Percentiles rank a stretch among this genome's conserved stretches.
These are phyloP conservation scores for Penicillium crystallinum DNA, from an alignment of 495 filamentous ascomycete species.

Conservation along the genomic window DNA sequence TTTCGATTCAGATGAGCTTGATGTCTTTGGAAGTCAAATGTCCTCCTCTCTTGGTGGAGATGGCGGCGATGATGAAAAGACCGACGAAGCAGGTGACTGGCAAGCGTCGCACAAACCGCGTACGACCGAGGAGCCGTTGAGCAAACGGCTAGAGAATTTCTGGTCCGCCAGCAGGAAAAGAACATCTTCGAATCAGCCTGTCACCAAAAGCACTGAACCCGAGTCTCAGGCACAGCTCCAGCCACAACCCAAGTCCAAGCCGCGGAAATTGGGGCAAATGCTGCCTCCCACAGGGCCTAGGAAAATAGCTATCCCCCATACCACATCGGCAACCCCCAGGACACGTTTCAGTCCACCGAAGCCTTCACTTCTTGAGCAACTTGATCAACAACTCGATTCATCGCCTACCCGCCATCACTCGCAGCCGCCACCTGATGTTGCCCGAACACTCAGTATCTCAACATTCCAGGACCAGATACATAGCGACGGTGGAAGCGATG, in stretches of 20 bases:
- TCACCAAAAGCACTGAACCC: neutral
- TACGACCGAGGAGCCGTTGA: conserved; percentile 34
- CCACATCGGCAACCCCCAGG: conserved; percentile 35
- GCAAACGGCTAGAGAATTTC: conserved; percentile 38
- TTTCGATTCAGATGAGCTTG: conserved; percentile 34
- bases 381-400: conserved; percentile 36
- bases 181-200: conserved; percentile 9
- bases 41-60: conserved; percentile 33
- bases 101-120: conserved; percentile 26
- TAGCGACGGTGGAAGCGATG: conserved; percentile 19
- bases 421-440: conserved; percentile 29
- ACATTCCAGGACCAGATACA: conserved; percentile 19
- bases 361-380: conserved; percentile 38
- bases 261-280: conserved; percentile 26
- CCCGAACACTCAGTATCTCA: conserved; percentile 17
- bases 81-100: conserved; percentile 25
- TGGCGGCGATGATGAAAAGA: conserved; percentile 28
- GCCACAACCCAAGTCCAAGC: conserved; percentile 16
- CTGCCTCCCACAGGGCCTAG: conserved; percentile 28
- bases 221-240: conserved; percentile 9
- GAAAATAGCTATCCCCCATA: conserved; percentile 37
- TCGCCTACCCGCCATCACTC: conserved; percentile 37
- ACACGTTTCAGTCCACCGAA: conserved; percentile 45
- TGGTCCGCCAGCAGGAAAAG: conserved; percentile 36
- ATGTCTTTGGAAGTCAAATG: conserved; percentile 29